Percentiles rank a stretch among this genome's conserved stretches.
These are phyloP conservation scores for Blastocystis sp. DNA, from an alignment of 352 stramenopile species.

Conservation along the genomic window DNA sequence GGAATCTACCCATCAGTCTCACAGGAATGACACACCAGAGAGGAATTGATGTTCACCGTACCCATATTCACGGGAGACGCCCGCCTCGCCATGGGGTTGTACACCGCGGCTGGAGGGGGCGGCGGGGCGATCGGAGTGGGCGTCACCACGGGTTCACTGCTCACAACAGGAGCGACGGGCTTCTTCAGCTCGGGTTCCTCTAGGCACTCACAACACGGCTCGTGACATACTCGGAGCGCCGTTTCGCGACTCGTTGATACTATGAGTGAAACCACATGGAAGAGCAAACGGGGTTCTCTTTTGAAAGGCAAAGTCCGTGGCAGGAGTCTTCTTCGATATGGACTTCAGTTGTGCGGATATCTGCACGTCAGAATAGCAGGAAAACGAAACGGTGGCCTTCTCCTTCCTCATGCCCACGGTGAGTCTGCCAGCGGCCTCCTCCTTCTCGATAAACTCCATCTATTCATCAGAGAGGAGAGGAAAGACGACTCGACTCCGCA, in stretches of 20 bases:
- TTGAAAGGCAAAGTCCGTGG: constrained; percentile 59
- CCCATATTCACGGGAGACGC: constrained; percentile 15
- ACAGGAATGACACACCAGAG: not conserved
- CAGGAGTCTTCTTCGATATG: constrained; percentile 53
- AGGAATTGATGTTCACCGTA: constrained; percentile 10
- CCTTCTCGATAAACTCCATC: constrained; percentile 56
- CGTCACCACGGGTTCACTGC: not conserved
- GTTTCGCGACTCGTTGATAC: constrained; percentile 52
- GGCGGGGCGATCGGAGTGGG: constrained; percentile 1
- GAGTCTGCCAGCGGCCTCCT: constrained; percentile 38
- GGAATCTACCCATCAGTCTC: not conserved
- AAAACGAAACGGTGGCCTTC: constrained; percentile 7
- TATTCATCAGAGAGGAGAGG: not conserved
- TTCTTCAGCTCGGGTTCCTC: constrained; percentile 4
- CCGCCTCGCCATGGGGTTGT: constrained; percentile 28
- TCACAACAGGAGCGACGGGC: not conserved
- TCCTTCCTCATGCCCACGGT: constrained; percentile 53
- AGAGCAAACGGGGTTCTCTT: constrained; percentile 8
- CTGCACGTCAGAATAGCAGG: not conserved
- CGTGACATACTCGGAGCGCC: not conserved
- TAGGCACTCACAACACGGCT: not conserved
- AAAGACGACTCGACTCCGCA: constrained; percentile 1
- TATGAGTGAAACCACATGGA: not conserved
- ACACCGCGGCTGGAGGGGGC: not conserved
- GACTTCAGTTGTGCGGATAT: constrained; percentile 14